Conservation (phyloP, 768 basidiomycete species). For the Russula earlei region DNA sequence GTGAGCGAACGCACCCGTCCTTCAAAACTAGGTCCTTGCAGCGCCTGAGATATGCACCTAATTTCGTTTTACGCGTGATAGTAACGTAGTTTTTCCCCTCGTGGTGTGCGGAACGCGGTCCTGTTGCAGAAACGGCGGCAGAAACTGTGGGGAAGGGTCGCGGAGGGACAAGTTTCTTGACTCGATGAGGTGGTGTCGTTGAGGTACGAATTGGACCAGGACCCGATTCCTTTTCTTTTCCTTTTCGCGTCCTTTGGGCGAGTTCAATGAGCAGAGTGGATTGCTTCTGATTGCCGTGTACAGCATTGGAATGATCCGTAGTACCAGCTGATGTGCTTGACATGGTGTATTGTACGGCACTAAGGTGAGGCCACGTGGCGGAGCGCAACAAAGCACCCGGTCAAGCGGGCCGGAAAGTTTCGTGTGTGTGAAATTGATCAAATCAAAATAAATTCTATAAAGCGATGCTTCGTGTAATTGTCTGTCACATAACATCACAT, state of each 20-base stretch:
- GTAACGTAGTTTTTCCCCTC: constrained; percentile 80
- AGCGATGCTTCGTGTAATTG: too few species aligned
- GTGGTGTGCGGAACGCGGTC: constrained; percentile 66
- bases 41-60: constrained; percentile 65
- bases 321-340: background rate
- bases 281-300: background rate
- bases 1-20: constrained; percentile 46
- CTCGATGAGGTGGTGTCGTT: constrained; percentile 25
- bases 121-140: constrained; percentile 65
- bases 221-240: constrained; percentile 5
- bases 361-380: too few species aligned
- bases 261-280: too few species aligned
- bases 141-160: constrained; percentile 73
- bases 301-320: background rate
- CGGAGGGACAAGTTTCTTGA: constrained; percentile 61
- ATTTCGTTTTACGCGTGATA: constrained; percentile 62
- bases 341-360: background rate
- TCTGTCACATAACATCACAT: too few species aligned
- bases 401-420: background rate
- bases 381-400: too few species aligned
- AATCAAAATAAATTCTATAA: background rate
- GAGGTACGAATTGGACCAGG: background rate
- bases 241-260: background rate
- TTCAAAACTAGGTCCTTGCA: constrained; percentile 65
- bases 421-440: background rate